These are phyloP conservation scores for Botrytis porri DNA, from an alignment of 2,329 filamentous ascomycete genomes.

Conservation along the genomic window DNA sequence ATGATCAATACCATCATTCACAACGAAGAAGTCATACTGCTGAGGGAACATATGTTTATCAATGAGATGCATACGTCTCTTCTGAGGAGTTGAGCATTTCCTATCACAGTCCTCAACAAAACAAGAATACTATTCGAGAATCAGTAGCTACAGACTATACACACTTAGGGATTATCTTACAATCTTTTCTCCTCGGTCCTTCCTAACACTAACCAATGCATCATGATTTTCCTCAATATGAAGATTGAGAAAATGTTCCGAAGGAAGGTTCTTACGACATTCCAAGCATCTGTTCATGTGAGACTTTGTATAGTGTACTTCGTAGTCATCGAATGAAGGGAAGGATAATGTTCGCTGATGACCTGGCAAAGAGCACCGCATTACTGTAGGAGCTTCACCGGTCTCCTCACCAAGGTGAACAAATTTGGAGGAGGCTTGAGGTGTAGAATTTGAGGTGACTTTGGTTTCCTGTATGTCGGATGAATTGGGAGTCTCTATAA, in stretches of 20 bases:
- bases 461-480: conserved; percentile 29
- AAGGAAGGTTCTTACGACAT: conserved; percentile 86
- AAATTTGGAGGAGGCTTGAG: conserved; percentile 50
- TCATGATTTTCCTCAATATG: conserved; percentile 94
- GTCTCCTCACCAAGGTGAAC: conserved; percentile 60
- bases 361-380: conserved; percentile 79
- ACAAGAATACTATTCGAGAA: conserved; percentile 69
- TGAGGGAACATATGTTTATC: conserved; percentile 92
- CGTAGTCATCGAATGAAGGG: conserved; percentile 73
- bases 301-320: conserved; percentile 76
- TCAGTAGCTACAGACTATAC: background rate
- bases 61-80: conserved; percentile 82
- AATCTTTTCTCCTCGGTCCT: conserved; percentile 81
- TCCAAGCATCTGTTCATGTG: conserved; percentile 84
- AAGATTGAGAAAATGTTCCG: conserved; percentile 71
- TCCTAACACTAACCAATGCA: conserved; percentile 66
- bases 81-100: conserved; percentile 78
- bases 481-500: conserved; percentile 20
- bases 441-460: conserved; percentile 30
- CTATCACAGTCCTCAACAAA: conserved; percentile 87
- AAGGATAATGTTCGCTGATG: conserved; percentile 72
- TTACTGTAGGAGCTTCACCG: conserved; percentile 44
- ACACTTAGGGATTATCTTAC: conserved; percentile 50
- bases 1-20: conserved; percentile 86
- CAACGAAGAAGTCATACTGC: conserved; percentile 83